Conservation (phyloP, 2,329 filamentous ascomycete genomes). For the Xylaria sp. region DNA sequence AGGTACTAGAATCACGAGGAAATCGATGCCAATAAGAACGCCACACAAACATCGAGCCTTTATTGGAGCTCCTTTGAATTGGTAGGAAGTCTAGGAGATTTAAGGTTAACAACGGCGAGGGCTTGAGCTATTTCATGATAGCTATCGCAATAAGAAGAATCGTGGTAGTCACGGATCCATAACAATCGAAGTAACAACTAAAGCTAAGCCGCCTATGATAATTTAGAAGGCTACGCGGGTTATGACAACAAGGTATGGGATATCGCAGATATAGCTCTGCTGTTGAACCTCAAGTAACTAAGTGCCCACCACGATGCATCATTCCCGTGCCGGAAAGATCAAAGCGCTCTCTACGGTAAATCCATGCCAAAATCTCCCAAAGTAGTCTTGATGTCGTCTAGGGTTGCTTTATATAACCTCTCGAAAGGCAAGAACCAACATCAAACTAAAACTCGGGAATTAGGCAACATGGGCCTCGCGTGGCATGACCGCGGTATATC, state of each 20-base stretch:
- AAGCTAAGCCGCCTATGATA: too few species aligned
- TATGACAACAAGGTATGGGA: background rate
- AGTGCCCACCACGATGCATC: background rate
- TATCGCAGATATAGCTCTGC: background rate
- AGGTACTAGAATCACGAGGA: too few species aligned
- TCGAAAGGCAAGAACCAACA: background rate
- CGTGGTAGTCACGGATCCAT: background rate
- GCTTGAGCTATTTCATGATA: background rate
- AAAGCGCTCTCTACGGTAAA: too few species aligned
- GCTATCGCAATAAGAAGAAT: background rate
- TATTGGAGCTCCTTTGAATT: background rate
- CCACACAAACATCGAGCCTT: background rate
- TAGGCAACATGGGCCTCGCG: background rate
- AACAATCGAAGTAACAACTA: background rate
- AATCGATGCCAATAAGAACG: background rate
- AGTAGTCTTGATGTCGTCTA: background rate
- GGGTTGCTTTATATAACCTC: background rate
- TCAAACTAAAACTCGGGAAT: background rate
- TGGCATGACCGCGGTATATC: background rate
- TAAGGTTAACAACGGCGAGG: background rate
- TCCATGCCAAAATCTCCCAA: background rate
- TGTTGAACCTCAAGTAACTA: background rate
- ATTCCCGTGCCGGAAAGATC: background rate
- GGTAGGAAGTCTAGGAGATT: background rate
- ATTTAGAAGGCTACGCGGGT: too few species aligned